phyloP scores from a whole-genome alignment of 2,329 filamentous ascomycete genomes.

The Cryphonectria parasitica region DNA sequence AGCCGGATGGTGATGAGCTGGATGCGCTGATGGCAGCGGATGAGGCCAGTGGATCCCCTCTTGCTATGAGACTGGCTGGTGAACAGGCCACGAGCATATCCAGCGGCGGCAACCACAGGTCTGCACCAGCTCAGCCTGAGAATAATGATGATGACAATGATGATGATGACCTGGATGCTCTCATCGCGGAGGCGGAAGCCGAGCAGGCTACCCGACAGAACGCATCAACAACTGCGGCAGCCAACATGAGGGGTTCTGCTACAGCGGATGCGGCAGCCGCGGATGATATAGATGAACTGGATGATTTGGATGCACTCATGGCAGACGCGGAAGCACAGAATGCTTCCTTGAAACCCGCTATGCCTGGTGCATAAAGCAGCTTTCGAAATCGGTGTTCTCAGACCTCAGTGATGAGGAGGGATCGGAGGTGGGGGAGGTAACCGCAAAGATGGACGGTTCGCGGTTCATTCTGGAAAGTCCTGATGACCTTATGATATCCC shows the following conservation, averaged over 20 bases:
- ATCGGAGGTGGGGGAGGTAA: constrained; percentile 56
- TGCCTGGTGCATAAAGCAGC: neutral
- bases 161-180: constrained; percentile 43
- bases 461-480: constrained; percentile 42
- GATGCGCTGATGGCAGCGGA: constrained; percentile 59
- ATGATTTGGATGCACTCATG: constrained; percentile 58
- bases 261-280: neutral
- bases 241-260: neutral
- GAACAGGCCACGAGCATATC: constrained; percentile 30
- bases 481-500: neutral
- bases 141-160: constrained; percentile 41
- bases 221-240: neutral
- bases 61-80: constrained; percentile 15
- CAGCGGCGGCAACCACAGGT: constrained; percentile 22
- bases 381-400: constrained; percentile 25
- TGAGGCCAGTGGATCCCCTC: constrained; percentile 37
- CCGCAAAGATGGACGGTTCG: constrained; percentile 65
- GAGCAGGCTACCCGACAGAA: constrained; percentile 18
- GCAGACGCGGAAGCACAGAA: constrained; percentile 46
- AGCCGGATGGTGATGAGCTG: constrained; percentile 51
- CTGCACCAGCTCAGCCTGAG: constrained; percentile 26
- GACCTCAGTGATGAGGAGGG: constrained; percentile 58
- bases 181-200: constrained; percentile 40
- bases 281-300: constrained; percentile 47
- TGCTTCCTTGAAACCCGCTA: constrained; percentile 6